phyloP scores from a whole-genome alignment of 2,329 filamentous ascomycete genomes.

The Calonectria pseudoreteaudii region DNA sequence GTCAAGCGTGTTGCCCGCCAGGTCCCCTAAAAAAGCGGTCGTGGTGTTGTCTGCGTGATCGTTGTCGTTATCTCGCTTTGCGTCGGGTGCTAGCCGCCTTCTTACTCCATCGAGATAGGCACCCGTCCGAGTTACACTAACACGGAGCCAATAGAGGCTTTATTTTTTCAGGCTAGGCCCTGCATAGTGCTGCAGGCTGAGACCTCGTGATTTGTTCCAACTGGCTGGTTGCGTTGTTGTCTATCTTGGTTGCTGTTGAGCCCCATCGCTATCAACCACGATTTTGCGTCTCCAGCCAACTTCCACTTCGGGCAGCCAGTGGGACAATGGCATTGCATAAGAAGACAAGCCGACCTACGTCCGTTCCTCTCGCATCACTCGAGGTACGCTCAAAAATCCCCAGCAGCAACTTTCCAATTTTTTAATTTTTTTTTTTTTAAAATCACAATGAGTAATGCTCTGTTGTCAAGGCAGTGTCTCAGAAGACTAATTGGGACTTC shows the following conservation, averaged over 20 bases:
- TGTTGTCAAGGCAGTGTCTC: not conserved
- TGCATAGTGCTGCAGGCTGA: not conserved
- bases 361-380: not conserved
- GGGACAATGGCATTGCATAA: not conserved
- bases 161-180: not conserved
- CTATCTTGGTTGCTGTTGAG: not conserved
- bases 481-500: not conserved
- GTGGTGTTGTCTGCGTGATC: not conserved
- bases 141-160: not conserved
- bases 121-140: not conserved
- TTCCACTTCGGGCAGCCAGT: constrained; percentile 6
- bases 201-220: not conserved
- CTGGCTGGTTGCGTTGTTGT: not conserved
- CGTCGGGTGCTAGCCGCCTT: not conserved
- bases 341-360: not conserved
- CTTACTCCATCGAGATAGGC: not conserved
- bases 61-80: constrained; percentile 11
- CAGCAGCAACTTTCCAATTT: not conserved
- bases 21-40: not conserved
- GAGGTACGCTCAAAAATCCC: not conserved
- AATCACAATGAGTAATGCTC: not conserved
- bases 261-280: not conserved
- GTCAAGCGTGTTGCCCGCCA: not conserved
- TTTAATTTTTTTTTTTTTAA: too few species aligned
- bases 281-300: constrained; percentile 11